phyloP scores from a whole-genome alignment of 2,329 filamentous ascomycete genomes.

The Samsoniella hepiali region DNA sequence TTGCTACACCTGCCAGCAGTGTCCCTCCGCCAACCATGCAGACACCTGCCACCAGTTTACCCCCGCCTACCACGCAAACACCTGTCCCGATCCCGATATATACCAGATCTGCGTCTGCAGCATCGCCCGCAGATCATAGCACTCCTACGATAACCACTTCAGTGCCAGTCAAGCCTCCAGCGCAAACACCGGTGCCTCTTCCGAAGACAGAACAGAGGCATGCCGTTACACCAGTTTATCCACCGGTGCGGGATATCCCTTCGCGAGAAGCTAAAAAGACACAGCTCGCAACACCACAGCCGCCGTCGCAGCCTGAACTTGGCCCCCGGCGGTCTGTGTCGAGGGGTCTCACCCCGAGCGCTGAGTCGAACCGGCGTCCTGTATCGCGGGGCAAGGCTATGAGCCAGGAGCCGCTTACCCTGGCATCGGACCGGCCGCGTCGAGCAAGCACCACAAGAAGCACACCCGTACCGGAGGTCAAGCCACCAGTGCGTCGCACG shows the following conservation, averaged over 20 bases:
- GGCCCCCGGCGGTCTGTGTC: constrained; percentile 32
- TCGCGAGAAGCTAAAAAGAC: constrained; percentile 30
- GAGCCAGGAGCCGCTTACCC: constrained; percentile 49
- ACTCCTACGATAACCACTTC: constrained; percentile 27
- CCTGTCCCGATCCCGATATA: constrained; percentile 40
- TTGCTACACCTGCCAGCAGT: constrained; percentile 13
- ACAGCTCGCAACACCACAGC: not conserved
- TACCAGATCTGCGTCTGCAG: constrained; percentile 27
- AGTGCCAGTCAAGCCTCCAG: constrained; percentile 31
- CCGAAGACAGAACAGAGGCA: constrained; percentile 30
- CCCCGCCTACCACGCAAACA: constrained; percentile 36
- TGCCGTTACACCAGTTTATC: constrained; percentile 32
- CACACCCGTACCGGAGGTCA: constrained; percentile 52
- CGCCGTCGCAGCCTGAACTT: constrained; percentile 24
- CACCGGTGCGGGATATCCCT: constrained; percentile 29
- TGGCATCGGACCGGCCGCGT: constrained; percentile 52
- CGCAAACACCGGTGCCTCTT: constrained; percentile 38
- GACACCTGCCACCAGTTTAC: constrained; percentile 35
- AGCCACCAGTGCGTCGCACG: constrained; percentile 52
- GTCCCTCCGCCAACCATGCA: constrained; percentile 31
- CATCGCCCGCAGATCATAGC: constrained; percentile 31
- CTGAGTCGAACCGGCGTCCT: constrained; percentile 42
- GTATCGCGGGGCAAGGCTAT: constrained; percentile 51
- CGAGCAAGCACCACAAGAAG: constrained; percentile 56
- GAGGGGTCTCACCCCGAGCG: constrained; percentile 34